phyloP scores from a whole-genome alignment of 2,329 filamentous ascomycete genomes.

The Epichloe festucae region DNA sequence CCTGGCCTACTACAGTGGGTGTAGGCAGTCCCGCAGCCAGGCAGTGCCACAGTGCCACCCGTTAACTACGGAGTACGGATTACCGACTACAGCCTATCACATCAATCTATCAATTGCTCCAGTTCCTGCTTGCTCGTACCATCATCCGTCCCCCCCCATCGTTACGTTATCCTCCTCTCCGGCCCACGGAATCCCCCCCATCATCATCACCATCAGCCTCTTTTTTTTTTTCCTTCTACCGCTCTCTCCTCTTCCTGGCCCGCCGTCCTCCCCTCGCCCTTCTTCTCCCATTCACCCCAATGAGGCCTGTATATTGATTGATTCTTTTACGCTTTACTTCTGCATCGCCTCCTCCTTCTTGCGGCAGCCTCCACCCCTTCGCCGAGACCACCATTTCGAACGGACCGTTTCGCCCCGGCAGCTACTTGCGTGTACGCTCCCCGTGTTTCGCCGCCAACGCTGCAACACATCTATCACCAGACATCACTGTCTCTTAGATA shows the following conservation, averaged over 20 bases:
- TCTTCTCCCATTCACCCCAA: slow-evolving; percentile 9
- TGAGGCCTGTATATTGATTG: slow-evolving; percentile 28
- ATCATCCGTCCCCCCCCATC: too few species aligned
- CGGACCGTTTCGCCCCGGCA: slow-evolving; percentile 2
- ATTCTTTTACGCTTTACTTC: slow-evolving; percentile 18
- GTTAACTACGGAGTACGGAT: neutral
- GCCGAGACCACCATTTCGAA: neutral
- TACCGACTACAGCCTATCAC: neutral
- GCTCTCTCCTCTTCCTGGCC: slow-evolving; percentile 8
- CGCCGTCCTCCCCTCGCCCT: slow-evolving; percentile 6
- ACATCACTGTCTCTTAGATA: neutral
- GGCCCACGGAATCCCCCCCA: slow-evolving; percentile 4
- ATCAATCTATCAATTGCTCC: neutral
- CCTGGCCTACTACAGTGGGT: neutral
- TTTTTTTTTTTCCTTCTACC: slow-evolving; percentile 9
- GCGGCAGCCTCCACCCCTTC: neutral
- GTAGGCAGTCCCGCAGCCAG: neutral
- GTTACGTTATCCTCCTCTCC: neutral
- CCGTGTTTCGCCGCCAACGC: neutral
- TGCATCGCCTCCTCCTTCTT: slow-evolving; percentile 10
- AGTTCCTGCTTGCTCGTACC: slow-evolving; percentile 1
- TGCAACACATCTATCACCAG: neutral
- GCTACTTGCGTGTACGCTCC: neutral
- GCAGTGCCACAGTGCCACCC: neutral
- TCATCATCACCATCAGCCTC: slow-evolving; percentile 12